phyloP scores from a whole-genome alignment of 2,329 filamentous ascomycete species.

The Sporothrix variecibatus region DNA sequence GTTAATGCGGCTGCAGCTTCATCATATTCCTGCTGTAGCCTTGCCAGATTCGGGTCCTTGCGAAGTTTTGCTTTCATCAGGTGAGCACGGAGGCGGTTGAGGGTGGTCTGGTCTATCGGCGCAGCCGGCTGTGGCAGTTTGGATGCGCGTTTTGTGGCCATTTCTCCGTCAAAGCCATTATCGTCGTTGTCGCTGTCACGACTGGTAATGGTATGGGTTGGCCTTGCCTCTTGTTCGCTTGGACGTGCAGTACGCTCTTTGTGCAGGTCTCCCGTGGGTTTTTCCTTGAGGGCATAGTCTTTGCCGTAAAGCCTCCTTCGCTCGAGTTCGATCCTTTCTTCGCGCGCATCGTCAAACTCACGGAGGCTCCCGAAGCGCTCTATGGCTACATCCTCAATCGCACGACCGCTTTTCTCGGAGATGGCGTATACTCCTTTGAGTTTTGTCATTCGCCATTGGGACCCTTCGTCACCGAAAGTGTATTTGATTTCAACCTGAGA shows the following conservation, averaged over 20 bases:
- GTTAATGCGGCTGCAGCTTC: constrained; percentile 64
- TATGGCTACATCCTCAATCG: constrained; percentile 78
- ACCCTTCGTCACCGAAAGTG: constrained; percentile 84
- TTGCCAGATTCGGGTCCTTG: constrained; percentile 70
- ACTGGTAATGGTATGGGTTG: not conserved
- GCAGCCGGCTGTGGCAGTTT: constrained; percentile 38
- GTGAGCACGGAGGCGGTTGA: constrained; percentile 89
- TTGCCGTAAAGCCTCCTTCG: constrained; percentile 79
- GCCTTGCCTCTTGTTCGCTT: not conserved
- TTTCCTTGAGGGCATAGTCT: constrained; percentile 81
- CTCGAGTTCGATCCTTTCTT: constrained; percentile 90
- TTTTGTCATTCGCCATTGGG: constrained; percentile 95
- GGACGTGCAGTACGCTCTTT: constrained; percentile 58
- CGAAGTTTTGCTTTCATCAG: constrained; percentile 95
- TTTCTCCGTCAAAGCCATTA: constrained; percentile 39
- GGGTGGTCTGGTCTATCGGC: constrained; percentile 70
- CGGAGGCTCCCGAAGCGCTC: constrained; percentile 79
- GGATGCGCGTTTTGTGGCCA: not conserved
- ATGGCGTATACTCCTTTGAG: constrained; percentile 81
- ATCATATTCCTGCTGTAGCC: constrained; percentile 83
- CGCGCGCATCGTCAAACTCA: constrained; percentile 87
- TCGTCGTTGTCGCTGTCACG: not conserved
- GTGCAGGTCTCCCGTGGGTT: constrained; percentile 84
- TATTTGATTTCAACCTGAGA: constrained; percentile 68
- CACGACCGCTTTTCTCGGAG: constrained; percentile 70